A percentile compares a stretch with the other conserved stretches of the same genome.
phyloP scores from a whole-genome alignment of 805 yeast genomes.

The Lachancea fermentati region DNA sequence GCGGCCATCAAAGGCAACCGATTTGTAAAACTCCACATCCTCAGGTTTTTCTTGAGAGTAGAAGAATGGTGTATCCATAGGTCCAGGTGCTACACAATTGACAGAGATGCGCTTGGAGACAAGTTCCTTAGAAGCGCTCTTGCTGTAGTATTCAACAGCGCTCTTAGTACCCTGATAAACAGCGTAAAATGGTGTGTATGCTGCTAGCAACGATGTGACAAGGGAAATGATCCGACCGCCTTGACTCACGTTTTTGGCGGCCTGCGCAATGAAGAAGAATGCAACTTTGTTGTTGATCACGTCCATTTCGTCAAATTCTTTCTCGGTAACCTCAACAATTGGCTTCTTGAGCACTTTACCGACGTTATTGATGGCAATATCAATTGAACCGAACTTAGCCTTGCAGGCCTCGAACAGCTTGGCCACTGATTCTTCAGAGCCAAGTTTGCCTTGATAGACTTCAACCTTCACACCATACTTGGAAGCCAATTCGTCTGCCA shows the following conservation, averaged over 20 bases:
- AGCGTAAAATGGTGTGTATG: constrained; percentile 50
- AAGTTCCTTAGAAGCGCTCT: constrained; percentile 51
- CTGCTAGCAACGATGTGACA: constrained; percentile 62
- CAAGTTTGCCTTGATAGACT: constrained; percentile 39
- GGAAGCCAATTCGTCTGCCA: constrained; percentile 35
- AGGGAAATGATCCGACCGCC: constrained; percentile 51
- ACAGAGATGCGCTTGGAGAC: constrained; percentile 42
- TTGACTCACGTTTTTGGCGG: constrained; percentile 45
- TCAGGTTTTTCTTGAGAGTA: constrained; percentile 53
- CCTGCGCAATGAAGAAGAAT: constrained; percentile 54
- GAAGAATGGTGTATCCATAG: constrained; percentile 63
- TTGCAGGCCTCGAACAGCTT: constrained; percentile 44
- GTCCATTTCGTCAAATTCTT: constrained; percentile 52
- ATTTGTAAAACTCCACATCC: constrained; percentile 49
- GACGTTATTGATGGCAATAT: constrained; percentile 62
- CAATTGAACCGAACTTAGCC: constrained; percentile 43
- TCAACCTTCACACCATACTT: constrained; percentile 39
- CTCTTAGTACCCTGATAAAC: constrained; percentile 54
- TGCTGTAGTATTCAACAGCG: constrained; percentile 48
- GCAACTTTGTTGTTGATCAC: constrained; percentile 53
- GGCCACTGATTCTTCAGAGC: constrained; percentile 37
- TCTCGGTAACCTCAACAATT: constrained; percentile 44
- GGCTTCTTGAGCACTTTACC: constrained; percentile 65
- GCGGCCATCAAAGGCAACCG: constrained; percentile 43
- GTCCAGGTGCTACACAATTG: constrained; percentile 59